Conservation (phyloP, 2,329 filamentous ascomycete species). For the Trichoderma asperellum region DNA sequence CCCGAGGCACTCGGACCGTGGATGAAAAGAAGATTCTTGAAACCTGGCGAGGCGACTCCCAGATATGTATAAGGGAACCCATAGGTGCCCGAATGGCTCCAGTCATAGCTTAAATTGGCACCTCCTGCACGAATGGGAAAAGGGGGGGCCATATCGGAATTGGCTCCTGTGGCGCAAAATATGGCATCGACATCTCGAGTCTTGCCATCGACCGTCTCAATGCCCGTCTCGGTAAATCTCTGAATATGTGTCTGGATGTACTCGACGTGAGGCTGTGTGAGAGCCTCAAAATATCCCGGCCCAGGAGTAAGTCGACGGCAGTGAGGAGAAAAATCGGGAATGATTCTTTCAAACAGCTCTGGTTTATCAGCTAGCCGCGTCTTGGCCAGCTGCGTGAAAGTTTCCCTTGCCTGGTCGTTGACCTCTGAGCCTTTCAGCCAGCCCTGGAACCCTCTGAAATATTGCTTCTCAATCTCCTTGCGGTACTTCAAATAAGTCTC, state of each 20-base stretch:
- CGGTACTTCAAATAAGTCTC: constrained; percentile 63
- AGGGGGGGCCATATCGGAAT: constrained; percentile 60
- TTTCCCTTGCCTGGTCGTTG: constrained; percentile 52
- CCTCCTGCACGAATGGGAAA: constrained; percentile 64
- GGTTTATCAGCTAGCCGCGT: constrained; percentile 57
- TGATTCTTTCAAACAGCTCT: constrained; percentile 57
- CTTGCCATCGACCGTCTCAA: constrained; percentile 61
- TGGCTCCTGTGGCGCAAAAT: constrained; percentile 71
- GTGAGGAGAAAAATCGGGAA: constrained; percentile 66
- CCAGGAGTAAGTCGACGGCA: constrained; percentile 69
- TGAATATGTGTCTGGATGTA: constrained; percentile 62
- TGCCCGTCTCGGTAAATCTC: constrained; percentile 61
- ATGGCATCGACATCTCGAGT: constrained; percentile 64
- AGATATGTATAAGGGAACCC: constrained; percentile 72
- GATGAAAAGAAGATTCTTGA: constrained; percentile 69
- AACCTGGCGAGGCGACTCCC: constrained; percentile 64
- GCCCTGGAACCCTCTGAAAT: constrained; percentile 61
- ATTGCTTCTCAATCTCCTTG: constrained; percentile 61
- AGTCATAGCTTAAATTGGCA: constrained; percentile 57
- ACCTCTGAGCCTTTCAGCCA: constrained; percentile 58
- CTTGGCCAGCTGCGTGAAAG: constrained; percentile 55
- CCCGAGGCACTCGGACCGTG: constrained; percentile 64
- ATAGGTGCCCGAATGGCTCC: constrained; percentile 58
- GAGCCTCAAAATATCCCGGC: constrained; percentile 68
- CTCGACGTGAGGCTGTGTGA: constrained; percentile 64